Base-by-base conservation (phyloP, 768 basidiomycete genomes). In the Boletus pseudo-olivaceus region DNA sequence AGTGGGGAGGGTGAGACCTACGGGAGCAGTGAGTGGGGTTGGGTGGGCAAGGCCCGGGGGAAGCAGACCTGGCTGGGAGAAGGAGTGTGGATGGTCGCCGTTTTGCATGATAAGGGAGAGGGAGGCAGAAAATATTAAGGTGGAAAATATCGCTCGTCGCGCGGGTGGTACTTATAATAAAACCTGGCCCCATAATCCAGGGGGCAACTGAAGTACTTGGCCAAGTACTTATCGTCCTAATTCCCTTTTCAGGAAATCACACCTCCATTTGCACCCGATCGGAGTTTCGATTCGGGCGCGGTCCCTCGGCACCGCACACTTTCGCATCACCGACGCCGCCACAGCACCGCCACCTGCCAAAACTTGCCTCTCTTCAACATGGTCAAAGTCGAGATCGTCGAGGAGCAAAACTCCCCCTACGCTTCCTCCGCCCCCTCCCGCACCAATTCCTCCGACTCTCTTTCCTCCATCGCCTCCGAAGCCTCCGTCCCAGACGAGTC, bases 351-450 rank as follows among this genome's bases (percentile, higher is more conserved):
- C 61, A 63, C 56, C 11, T 5, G 0, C 43, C 17, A 10, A 32
- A 19, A 23, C 46, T 43, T 30, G 4, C 17, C 23, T 20, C 40
- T 29, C 19, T 32, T 55, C 57, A 72, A 62, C 75, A 94, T 94
- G 93, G 94, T 97, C 82, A 93, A 93, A 63, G 90, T 97, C 62
- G 84, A 93, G 75, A 89, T 90, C 67, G 86, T 90, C 59, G 86
- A 90, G 59, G 87, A 88, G 64, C 88, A 88, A 52, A 72, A 72
- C 59, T 89, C 87, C 1, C 89, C 88, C 47, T 93, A 94, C 67
- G 78, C 80, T 38, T 87, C 89, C 43, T 70, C 85, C 40, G 81
- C 88, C 6, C 88, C 88, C 2, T 90, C 89, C 6, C 82, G 84
- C 62, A 84, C 85, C 0, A 82, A 79, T 49, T 75, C 80, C 44